Evolutionary conservation across 2,329 filamentous ascomycete genomes (phyloP).

Genomic region (Penicillium sp.): DNA sequence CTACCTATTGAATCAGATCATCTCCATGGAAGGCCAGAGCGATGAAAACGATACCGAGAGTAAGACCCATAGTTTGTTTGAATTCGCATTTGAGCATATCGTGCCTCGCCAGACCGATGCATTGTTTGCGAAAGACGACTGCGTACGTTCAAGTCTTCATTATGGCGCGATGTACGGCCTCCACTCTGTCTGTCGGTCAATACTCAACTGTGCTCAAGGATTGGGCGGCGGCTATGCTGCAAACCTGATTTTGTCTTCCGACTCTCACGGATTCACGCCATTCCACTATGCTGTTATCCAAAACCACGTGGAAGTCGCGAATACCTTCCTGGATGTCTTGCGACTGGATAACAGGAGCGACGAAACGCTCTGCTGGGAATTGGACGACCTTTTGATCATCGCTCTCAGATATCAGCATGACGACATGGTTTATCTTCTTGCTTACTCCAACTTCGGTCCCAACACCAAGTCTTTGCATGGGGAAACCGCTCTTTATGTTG

Average conservation of each 20-base stretch:
- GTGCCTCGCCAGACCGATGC: neutral
- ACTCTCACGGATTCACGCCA: conserved; percentile 7
- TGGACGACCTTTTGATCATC: conserved; percentile 1
- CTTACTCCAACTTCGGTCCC: neutral
- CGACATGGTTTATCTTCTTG: conserved; percentile 4
- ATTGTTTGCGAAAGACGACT: conserved; percentile 1
- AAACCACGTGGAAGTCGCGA: conserved; percentile 1
- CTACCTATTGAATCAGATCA: conserved; percentile 4
- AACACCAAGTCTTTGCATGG: neutral
- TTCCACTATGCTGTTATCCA: conserved; percentile 13
- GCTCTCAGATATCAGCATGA: conserved; percentile 7
- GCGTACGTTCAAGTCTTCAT: conserved; percentile 8
- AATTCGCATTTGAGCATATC: neutral
- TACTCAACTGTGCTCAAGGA: neutral
- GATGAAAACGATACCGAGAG: neutral
- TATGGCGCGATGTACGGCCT: conserved; percentile 7
- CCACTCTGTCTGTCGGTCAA: neutral
- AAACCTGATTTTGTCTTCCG: conserved; percentile 1
- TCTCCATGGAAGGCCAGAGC: conserved; percentile 1
- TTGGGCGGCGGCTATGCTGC: neutral
- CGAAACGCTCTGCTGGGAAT: neutral
- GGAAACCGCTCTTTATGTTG: neutral
- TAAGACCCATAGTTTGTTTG: neutral
- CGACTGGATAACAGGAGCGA: neutral
- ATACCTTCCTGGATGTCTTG: conserved; percentile 1